Conservation (phyloP, 2,329 filamentous ascomycete species). For the Fusarium duplospermum region DNA sequence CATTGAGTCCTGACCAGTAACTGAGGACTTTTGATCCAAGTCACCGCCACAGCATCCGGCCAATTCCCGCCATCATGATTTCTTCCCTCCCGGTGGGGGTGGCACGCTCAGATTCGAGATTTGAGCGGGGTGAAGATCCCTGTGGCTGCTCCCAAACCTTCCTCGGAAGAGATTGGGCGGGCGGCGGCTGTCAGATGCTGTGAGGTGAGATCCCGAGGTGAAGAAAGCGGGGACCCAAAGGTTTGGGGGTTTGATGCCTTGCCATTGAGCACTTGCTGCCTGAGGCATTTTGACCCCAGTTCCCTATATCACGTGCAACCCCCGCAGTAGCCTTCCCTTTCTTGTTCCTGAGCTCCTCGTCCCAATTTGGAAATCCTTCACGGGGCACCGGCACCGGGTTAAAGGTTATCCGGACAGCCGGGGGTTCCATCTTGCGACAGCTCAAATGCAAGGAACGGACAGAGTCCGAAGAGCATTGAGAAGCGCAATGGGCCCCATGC, state of each 20-base stretch:
- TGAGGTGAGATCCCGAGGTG: slow-evolving; percentile 30
- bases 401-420: slow-evolving; percentile 29
- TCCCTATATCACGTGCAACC: slow-evolving; percentile 7
- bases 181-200: slow-evolving; percentile 5
- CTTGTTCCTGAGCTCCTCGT: background rate
- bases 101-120: slow-evolving; percentile 40
- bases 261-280: background rate
- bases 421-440: background rate
- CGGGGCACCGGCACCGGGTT: slow-evolving; percentile 22
- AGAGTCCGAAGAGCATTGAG: slow-evolving; percentile 23
- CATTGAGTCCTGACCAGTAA: background rate
- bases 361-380: background rate
- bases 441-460: slow-evolving; percentile 17
- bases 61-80: slow-evolving; percentile 24
- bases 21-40: slow-evolving; percentile 10
- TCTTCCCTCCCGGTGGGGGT: slow-evolving; percentile 37
- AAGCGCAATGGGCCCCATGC: slow-evolving; percentile 18
- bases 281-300: background rate
- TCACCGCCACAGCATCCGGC: slow-evolving; percentile 1
- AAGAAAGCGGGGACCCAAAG: slow-evolving; percentile 4
- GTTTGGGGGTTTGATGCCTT: slow-evolving; percentile 28
- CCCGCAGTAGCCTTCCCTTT: background rate
- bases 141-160: background rate
- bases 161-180: background rate
- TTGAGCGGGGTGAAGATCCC: slow-evolving; percentile 28